phyloP scores from a whole-genome alignment of 208 protist genomes.

The Naegleria fowleri region DNA sequence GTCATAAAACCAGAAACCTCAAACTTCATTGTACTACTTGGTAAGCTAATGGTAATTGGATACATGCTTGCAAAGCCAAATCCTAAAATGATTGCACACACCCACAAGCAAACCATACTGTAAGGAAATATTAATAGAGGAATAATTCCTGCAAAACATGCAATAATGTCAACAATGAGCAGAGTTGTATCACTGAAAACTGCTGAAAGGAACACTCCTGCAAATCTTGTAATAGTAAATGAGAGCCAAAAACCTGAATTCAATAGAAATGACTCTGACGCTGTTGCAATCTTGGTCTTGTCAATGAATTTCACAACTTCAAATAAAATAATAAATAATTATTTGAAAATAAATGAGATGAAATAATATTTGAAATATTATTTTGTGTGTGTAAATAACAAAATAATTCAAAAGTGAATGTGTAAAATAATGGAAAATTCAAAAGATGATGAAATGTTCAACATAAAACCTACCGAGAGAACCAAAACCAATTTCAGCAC shows the following conservation, averaged over 20 bases:
- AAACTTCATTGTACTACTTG: background rate
- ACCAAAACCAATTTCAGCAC: slow-evolving; percentile 22
- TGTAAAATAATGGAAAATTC: no score
- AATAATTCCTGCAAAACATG: background rate
- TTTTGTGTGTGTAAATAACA: no score
- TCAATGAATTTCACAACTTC: background rate
- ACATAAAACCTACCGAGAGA: background rate
- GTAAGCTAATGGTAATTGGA: background rate
- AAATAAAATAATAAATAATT: no score
- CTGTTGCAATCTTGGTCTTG: no score
- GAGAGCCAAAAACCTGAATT: background rate
- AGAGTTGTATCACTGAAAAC: background rate
- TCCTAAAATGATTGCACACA: background rate
- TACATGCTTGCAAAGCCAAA: background rate
- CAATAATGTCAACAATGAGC: background rate
- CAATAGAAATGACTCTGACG: background rate
- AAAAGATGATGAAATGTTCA: no score
- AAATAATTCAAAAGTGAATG: no score
- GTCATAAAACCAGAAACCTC: slow-evolving; percentile 18
- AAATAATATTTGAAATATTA: no score
- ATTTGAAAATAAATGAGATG: no score
- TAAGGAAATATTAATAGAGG: background rate
- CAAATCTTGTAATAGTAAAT: background rate
- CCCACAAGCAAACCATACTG: background rate
- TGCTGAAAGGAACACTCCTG: background rate